A percentile compares a stretch with the other conserved stretches of the same genome.
phyloP scores from a whole-genome alignment of 805 yeast genomes.

The Lachancea nothofagi region DNA sequence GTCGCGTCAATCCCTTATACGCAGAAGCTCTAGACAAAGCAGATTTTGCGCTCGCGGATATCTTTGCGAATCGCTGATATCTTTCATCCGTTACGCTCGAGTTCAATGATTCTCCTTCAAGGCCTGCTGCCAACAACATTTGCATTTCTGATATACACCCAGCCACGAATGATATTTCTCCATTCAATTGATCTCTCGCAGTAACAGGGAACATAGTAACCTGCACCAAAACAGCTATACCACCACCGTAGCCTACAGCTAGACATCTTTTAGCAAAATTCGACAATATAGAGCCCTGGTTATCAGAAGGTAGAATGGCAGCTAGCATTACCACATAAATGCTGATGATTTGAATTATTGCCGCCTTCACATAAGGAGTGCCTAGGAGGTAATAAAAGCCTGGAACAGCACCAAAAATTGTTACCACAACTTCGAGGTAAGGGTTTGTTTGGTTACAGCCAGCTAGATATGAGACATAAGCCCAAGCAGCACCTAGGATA shows the following conservation, averaged over 20 bases:
- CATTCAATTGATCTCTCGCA: conserved; percentile 41
- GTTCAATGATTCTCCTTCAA: conserved; percentile 35
- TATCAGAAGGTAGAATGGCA: conserved; percentile 36
- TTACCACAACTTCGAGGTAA: conserved; percentile 39
- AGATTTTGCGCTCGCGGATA: conserved; percentile 36
- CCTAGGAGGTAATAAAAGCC: conserved; percentile 43
- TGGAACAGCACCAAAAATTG: conserved; percentile 40
- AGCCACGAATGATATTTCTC: conserved; percentile 38
- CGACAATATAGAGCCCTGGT: conserved; percentile 36
- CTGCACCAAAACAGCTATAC: conserved; percentile 42
- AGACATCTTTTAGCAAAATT: conserved; percentile 47
- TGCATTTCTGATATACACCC: conserved; percentile 38
- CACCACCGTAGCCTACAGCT: conserved; percentile 48
- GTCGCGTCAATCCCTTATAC: conserved; percentile 37
- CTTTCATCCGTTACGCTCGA: conserved; percentile 29
- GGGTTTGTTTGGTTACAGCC: conserved; percentile 38
- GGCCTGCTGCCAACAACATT: conserved; percentile 36
- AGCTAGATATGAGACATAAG: conserved; percentile 42
- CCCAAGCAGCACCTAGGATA: conserved; percentile 45
- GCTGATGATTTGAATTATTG: conserved; percentile 44
- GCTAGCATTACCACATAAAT: conserved; percentile 44
- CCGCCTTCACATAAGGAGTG: conserved; percentile 47
- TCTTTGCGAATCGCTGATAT: conserved; percentile 30
- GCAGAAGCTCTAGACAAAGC: conserved; percentile 39
- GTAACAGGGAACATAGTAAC: conserved; percentile 41